Conservation (phyloP, 208 protist species). For the Trichomonas gallinae region DNA sequence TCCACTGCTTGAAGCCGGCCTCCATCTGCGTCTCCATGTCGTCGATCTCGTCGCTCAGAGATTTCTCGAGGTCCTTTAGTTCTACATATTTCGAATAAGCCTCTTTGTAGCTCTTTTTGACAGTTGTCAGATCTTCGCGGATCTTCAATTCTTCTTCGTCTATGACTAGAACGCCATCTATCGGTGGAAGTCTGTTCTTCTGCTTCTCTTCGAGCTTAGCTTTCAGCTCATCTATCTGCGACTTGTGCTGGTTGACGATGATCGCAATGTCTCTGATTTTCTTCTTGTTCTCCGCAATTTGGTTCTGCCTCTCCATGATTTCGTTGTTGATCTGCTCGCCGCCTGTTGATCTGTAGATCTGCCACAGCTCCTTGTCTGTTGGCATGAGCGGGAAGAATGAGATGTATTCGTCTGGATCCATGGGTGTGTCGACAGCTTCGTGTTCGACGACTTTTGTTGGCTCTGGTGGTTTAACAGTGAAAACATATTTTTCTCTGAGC, state of each 20-base stretch:
- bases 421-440: neutral
- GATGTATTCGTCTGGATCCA: neutral
- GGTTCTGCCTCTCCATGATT: neutral
- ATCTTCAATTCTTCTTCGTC: neutral
- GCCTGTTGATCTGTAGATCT: neutral
- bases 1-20: neutral
- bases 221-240: neutral
- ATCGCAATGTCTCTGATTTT: neutral
- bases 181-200: conserved; percentile 1
- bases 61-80: neutral
- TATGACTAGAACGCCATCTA: neutral
- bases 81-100: neutral
- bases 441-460: neutral
- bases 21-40: neutral
- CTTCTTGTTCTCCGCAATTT: neutral
- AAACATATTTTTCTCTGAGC: neutral
- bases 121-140: neutral
- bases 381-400: neutral
- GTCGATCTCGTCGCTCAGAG: neutral
- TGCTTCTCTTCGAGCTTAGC: neutral
- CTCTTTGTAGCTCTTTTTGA: neutral
- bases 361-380: neutral
- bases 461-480: neutral
- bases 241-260: neutral
- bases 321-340: neutral